These are phyloP conservation scores for Aspergillus japonicus DNA, from an alignment of 2,329 filamentous ascomycete species.

Conservation along the genomic window DNA sequence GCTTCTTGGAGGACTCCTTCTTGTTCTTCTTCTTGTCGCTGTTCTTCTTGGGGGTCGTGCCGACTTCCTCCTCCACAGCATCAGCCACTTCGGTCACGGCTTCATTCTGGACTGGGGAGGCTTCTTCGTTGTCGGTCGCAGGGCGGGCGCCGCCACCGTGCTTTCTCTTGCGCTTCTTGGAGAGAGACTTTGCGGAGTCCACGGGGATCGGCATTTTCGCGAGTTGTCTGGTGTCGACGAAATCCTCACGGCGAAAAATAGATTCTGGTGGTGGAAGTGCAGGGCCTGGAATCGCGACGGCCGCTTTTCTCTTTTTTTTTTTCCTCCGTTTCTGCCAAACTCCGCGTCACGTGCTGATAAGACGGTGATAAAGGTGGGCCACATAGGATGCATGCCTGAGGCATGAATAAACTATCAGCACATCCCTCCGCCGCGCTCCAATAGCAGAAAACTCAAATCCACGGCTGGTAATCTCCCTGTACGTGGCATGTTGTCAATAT, in stretches of 20 bases:
- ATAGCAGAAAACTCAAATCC: no score
- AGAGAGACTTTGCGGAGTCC: slow-evolving; percentile 38
- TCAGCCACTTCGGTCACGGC: slow-evolving; percentile 10
- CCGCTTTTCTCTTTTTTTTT: slow-evolving; percentile 26
- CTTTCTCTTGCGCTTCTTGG: slow-evolving; percentile 49
- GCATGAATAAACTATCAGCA: slow-evolving; percentile 6
- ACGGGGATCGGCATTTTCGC: slow-evolving; percentile 37
- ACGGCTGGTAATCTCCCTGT: no score
- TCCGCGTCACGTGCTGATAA: slow-evolving; percentile 37
- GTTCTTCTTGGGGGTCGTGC: slow-evolving; percentile 16
- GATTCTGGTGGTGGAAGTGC: background rate
- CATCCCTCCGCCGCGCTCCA: no score
- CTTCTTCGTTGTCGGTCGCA: slow-evolving; percentile 27
- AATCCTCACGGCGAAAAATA: slow-evolving; percentile 7
- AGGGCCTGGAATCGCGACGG: slow-evolving; percentile 9
- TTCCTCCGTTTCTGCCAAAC: slow-evolving; percentile 27
- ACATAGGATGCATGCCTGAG: background rate
- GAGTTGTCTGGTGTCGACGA: slow-evolving; percentile 13
- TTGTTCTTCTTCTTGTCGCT: slow-evolving; percentile 23
- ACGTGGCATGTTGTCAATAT: no score
- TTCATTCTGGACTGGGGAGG: slow-evolving; percentile 25
- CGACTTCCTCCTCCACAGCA: slow-evolving; percentile 20
- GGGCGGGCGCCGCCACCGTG: slow-evolving; percentile 29
- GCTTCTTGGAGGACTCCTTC: slow-evolving; percentile 35
- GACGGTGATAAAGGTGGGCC: background rate